Base-by-base conservation (phyloP, 208 protist species). In the Trypanosoma brucei region DNA sequence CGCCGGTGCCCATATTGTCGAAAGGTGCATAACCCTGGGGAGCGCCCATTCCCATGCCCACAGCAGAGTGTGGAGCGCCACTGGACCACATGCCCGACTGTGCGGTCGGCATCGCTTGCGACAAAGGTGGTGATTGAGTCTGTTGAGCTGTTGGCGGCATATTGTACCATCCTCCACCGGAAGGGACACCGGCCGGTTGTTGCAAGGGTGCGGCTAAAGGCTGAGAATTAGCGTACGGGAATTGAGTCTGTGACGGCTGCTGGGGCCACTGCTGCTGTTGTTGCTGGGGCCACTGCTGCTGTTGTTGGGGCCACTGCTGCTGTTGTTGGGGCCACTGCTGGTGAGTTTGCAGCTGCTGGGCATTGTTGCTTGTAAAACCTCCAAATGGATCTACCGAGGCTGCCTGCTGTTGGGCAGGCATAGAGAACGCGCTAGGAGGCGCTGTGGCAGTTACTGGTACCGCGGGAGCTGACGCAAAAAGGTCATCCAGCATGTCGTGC, bases 401-500 rank as follows among this genome's bases (percentile, higher is more conserved):
- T 38, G 14, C 39, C 59, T 66, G 59, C 46, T 40, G 58, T 36
- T 34, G n/a, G 9, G 35, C n/a, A 13, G 34, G 9, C 38, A 56
- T 14, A 22, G 56, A 6, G 50, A 34, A 8, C 50, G 11, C 5
- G 8, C 31, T 54, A 34, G 31, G 13, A 33, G 39, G 14, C 40
- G 11, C 54, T 4, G 54, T 4, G 42, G 35, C 9, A 39, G 54
- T 5, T 11, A 14, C 37, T 34, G 64, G 42, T 2, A 68, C 14
- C 0, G 55, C 59, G 9, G 73, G 62, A 1, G 75, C 49, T 5
- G 86, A 73, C 0, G 81, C 70, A 72, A 93, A 93, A 38, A 93
- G 76, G 52, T 93, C 86, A 56, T 93, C 86, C 13, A 93, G 68
- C 30, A 75, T 57, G 62, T 80, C 72, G 2, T 74, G 62, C 52